Conservation (phyloP, 1,284 basidiomycete genomes). For the Microbotryomycetes sp. region DNA sequence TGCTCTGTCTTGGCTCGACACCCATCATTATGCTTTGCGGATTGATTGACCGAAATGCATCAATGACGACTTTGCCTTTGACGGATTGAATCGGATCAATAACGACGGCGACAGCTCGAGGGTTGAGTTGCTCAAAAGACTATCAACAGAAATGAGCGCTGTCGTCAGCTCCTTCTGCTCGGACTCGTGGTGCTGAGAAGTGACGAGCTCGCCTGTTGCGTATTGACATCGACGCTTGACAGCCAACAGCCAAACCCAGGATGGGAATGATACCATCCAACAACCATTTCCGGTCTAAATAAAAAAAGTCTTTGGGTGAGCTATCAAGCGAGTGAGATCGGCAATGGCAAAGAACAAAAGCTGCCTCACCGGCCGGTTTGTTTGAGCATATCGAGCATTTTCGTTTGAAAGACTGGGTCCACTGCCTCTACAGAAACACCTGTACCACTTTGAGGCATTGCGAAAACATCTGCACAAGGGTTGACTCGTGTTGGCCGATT, state of each 20-base stretch:
- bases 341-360: constrained; percentile 21
- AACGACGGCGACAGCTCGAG: constrained; percentile 93
- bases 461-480: constrained; percentile 71
- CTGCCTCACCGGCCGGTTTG: constrained; percentile 82
- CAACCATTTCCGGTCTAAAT: constrained; percentile 88
- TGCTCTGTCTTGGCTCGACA: constrained; percentile 93
- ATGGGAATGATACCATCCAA: constrained; percentile 99
- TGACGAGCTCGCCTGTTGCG: constrained; percentile 68
- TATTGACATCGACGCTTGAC: constrained; percentile 98
- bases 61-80: constrained; percentile 85
- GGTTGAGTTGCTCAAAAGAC: constrained; percentile 95
- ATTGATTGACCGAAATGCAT: constrained; percentile 95
- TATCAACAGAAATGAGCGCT: constrained; percentile 41
- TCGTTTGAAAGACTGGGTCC: constrained; percentile 97
- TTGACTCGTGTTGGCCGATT: neutral
- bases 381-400: constrained; percentile 99
- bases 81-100: constrained; percentile 99
- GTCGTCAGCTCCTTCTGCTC: no score
- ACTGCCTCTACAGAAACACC: constrained; percentile 98
- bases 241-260: constrained; percentile 99
- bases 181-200: neutral
- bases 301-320: constrained; percentile 2
- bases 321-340: neutral
- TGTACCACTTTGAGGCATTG: constrained; percentile 99
- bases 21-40: constrained; percentile 74